Evolutionary conservation across 148 eudicot species (phyloP).

Genomic region (Cornus controversa): DNA sequence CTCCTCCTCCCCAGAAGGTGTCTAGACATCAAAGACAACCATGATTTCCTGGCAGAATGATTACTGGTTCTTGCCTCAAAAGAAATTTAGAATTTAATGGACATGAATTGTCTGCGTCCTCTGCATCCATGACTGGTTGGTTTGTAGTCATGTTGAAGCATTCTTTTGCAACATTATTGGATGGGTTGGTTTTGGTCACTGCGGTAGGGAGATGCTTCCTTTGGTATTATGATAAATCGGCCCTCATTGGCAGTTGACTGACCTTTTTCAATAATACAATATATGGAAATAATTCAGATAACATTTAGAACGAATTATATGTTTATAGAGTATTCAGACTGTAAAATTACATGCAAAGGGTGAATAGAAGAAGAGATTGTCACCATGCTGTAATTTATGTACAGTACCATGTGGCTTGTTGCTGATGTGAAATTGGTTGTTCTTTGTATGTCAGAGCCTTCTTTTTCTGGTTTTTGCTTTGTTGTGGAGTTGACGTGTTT

Average conservation of each 20-base stretch:
- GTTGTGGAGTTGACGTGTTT: not conserved
- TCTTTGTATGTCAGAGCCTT: not conserved
- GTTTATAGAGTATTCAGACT: slow-evolving; percentile 17
- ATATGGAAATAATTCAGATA: slow-evolving; percentile 7
- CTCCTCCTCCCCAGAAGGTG: slow-evolving; percentile 4
- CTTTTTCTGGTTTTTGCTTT: not conserved
- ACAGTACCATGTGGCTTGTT: slow-evolving; percentile 21
- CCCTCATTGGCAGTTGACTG: not conserved
- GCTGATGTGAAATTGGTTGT: slow-evolving; percentile 15
- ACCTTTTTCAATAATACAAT: slow-evolving; percentile 2
- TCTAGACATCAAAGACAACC: not conserved
- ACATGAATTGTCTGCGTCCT: not conserved
- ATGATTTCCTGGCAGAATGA: not conserved
- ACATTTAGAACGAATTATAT: slow-evolving; percentile 5
- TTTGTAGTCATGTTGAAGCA: slow-evolving; percentile 12
- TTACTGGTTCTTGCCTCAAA: not conserved
- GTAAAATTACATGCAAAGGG: slow-evolving; percentile 10
- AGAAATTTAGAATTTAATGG: not conserved
- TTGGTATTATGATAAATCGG: slow-evolving; percentile 1
- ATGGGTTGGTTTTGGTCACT: slow-evolving; percentile 14
- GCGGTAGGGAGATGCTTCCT: slow-evolving; percentile 3
- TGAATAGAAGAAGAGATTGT: not conserved
- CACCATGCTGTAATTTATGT: slow-evolving; percentile 30
- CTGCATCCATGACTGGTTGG: not conserved
- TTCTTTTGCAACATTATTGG: slow-evolving; percentile 20